Percentiles rank a stretch among this genome's conserved stretches.
These are phyloP conservation scores for Sutorius eximius DNA, from an alignment of 1,284 basidiomycete genomes.

Conservation along the genomic window DNA sequence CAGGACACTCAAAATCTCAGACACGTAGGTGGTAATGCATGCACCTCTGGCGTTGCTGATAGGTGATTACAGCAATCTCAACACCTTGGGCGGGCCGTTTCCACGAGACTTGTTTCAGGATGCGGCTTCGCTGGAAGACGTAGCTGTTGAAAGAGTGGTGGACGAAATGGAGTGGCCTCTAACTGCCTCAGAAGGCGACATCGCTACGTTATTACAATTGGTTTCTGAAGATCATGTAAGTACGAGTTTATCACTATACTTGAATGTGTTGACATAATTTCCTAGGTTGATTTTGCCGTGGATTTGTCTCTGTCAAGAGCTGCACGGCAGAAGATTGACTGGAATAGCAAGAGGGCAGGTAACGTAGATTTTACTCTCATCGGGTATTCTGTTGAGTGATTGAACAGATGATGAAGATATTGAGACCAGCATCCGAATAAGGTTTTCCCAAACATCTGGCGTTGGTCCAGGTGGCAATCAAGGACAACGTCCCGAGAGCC, in stretches of 20 bases:
- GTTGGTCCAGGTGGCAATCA: conserved; percentile 12
- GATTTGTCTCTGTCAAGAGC: conserved; percentile 61
- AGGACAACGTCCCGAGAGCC: conserved; percentile 18
- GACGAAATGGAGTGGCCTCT: conserved; percentile 72
- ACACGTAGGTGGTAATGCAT: conserved; percentile 43
- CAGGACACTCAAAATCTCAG: conserved; percentile 72
- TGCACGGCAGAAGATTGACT: conserved; percentile 58
- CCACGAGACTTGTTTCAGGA: conserved; percentile 66
- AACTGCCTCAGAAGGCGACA: conserved; percentile 70
- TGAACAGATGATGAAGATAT: conserved; percentile 76
- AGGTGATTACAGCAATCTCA: conserved; percentile 48
- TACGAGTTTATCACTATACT: neutral
- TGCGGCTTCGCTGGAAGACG: conserved; percentile 61
- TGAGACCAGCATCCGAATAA: conserved; percentile 60
- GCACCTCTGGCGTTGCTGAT: conserved; percentile 1
- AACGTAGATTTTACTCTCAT: conserved; percentile 19
- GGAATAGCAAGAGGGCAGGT: conserved; percentile 87
- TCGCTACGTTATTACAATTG: conserved; percentile 67
- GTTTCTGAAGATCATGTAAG: conserved; percentile 67
- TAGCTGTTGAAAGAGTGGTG: conserved; percentile 45
- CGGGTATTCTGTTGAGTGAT: conserved; percentile 1
- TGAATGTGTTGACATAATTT: neutral
- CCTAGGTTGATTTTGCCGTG: conserved; percentile 63
- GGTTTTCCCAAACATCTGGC: conserved; percentile 35
- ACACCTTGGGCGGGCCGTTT: conserved; percentile 64